Percentiles rank a stretch among this genome's conserved stretches.
Evolutionary conservation across 2,329 filamentous ascomycete genomes (phyloP).

Genomic region (Beauveria asiatica): DNA sequence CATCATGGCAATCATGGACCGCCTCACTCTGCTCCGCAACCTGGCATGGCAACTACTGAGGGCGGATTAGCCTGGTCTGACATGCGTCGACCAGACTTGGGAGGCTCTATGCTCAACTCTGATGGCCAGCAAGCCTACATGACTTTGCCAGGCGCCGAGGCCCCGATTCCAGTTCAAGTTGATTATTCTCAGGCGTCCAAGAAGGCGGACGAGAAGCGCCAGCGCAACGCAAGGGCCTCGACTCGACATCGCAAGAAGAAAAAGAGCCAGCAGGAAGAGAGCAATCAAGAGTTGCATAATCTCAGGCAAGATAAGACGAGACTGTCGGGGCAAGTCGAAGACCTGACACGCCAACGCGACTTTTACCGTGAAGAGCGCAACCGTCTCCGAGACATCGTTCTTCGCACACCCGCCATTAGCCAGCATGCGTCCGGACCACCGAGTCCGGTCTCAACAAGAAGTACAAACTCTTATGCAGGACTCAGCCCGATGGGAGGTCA

Average conservation of each 20-base stretch:
- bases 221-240: slow-evolving; percentile 77
- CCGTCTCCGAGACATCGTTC: slow-evolving; percentile 58
- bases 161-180: slow-evolving; percentile 53
- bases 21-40: slow-evolving; percentile 17
- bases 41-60: slow-evolving; percentile 17
- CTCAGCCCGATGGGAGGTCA: slow-evolving; percentile 26
- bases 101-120: slow-evolving; percentile 18
- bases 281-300: slow-evolving; percentile 57
- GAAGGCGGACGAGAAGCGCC: slow-evolving; percentile 76
- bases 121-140: slow-evolving; percentile 31
- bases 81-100: slow-evolving; percentile 22
- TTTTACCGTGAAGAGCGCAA: slow-evolving; percentile 68
- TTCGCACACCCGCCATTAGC: slow-evolving; percentile 48
- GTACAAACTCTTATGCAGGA: slow-evolving; percentile 28
- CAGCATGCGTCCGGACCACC: slow-evolving; percentile 43
- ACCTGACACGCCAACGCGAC: slow-evolving; percentile 55
- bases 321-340: slow-evolving; percentile 44
- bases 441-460: slow-evolving; percentile 37
- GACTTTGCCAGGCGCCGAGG: slow-evolving; percentile 29
- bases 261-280: slow-evolving; percentile 74
- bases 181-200: slow-evolving; percentile 76
- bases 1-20: slow-evolving; percentile 10
- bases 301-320: slow-evolving; percentile 59
- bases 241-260: slow-evolving; percentile 72
- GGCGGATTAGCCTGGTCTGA: slow-evolving; percentile 24